Base-by-base conservation (phyloP, 495 filamentous ascomycete genomes). In the Aspergillus diversus region DNA sequence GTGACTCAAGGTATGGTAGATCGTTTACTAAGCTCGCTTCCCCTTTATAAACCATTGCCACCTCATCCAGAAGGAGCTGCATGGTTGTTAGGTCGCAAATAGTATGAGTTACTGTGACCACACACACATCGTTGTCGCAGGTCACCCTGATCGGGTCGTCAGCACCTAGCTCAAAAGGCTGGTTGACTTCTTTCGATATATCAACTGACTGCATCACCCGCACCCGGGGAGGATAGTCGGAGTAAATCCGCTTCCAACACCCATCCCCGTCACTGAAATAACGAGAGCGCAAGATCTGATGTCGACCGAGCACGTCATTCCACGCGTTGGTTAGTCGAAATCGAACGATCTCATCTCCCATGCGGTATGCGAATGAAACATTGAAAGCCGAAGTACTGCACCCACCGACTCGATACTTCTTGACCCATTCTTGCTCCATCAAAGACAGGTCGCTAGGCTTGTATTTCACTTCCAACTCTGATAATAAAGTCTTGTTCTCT, bases 81-180 rank as follows among this genome's bases (percentile, higher is more conserved):
- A 76, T 61, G 5, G 72, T 63, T 5, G 70, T 72, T 1, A 67
- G 52, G 31, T 76, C 74, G n/a, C 54, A 56, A 34, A 75, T 66
- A 42, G 74, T 71, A 50, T 76, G 74, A 54, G 70, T 75, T 4
- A 67, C 46, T 1, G 66, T 55, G 32, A 72, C 63, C 1, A 72
- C 6, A 27, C 73, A 48, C 8, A 42, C 31, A 0, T 55, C 59
- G 4, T 46, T 32, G 8, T 70, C 61, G 6, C 68, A 17, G 2
- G 61, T 34, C 7, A 73, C 66, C 2, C 71, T 69, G 31, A 75
- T 62, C 12, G 57, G 58, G 27, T 59, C 15, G 1, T 56, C 43
- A 8, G 57, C 37, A 42, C 50, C 17, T 4, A 72, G 59, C 5
- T 68, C 21, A 49, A 72, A 70, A 0, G 70, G 68, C 1, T 37